These are phyloP conservation scores for Rhodotorula sphaerocarpa DNA, from an alignment of 768 basidiomycete species.

Conservation along the genomic window DNA sequence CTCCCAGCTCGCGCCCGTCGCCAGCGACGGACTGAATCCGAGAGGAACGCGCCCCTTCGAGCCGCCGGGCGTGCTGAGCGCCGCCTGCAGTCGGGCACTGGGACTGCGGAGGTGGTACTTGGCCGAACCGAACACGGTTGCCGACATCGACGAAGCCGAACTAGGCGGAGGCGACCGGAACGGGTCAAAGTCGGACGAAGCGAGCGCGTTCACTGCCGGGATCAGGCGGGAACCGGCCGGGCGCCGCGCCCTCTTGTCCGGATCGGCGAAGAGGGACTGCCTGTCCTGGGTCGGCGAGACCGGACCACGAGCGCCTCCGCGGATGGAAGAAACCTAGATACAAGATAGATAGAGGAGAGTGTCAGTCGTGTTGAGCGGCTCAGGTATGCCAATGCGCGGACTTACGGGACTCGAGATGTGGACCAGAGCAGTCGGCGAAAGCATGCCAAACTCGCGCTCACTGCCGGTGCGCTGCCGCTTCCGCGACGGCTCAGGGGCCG, in stretches of 20 bases:
- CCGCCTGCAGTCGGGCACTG: conserved; percentile 13
- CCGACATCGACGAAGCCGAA: background rate
- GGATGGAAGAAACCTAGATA: conserved; percentile 31
- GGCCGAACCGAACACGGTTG: background rate
- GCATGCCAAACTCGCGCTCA: conserved; percentile 21
- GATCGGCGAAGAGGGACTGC: conserved; percentile 13
- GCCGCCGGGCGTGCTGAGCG: conserved; percentile 10
- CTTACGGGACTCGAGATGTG: conserved; percentile 34
- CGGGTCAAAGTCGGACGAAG: conserved; percentile 15
- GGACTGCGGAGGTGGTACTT: conserved; percentile 18
- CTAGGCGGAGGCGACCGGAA: conserved; percentile 27
- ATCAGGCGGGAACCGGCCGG: conserved; percentile 12
- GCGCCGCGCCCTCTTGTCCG: conserved; percentile 21
- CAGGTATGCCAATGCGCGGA: too few relatives aligned
- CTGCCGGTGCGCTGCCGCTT: conserved; percentile 23
- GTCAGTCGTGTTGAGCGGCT: too few relatives aligned
- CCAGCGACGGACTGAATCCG: conserved; percentile 20
- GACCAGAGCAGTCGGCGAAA: conserved; percentile 19
- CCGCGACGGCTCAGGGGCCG: background rate
- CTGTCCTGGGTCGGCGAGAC: conserved; percentile 28
- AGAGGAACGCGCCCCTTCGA: conserved; percentile 17
- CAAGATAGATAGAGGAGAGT: too few relatives aligned
- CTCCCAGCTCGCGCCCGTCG: conserved; percentile 10
- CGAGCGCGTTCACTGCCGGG: conserved; percentile 33
- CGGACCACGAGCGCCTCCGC: conserved; percentile 27